phyloP scores from a whole-genome alignment of 2,329 filamentous ascomycete species.

The Podosphaera xanthii region DNA sequence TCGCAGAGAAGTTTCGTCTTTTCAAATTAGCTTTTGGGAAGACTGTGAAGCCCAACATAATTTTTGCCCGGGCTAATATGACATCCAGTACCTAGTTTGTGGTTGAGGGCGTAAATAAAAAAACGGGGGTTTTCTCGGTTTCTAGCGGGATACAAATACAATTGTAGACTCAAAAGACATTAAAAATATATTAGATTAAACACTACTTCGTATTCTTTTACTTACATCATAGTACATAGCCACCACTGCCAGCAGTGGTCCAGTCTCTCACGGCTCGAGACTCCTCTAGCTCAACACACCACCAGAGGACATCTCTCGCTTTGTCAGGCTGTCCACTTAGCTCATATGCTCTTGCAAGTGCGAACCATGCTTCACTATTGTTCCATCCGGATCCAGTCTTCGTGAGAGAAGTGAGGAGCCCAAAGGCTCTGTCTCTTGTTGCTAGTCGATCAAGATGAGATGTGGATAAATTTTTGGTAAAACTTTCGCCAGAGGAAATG shows the following conservation, averaged over 20 bases:
- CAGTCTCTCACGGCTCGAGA: constrained; percentile 57
- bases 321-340: constrained; percentile 66
- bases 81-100: no score
- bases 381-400: constrained; percentile 81
- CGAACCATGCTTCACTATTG: constrained; percentile 78
- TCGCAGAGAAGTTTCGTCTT: no score
- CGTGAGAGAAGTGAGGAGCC: constrained; percentile 58
- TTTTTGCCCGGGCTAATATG: no score
- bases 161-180: no score
- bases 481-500: constrained; percentile 3
- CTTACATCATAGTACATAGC: constrained; percentile 17
- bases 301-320: constrained; percentile 86
- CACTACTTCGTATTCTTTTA: no score
- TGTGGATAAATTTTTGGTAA: constrained; percentile 9
- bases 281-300: constrained; percentile 91
- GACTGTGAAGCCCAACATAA: no score
- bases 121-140: no score
- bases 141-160: no score
- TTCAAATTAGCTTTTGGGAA: no score
- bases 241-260: constrained; percentile 43
- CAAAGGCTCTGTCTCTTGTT: constrained; percentile 71
- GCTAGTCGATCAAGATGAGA: constrained; percentile 46
- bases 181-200: no score
- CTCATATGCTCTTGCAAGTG: constrained; percentile 69
- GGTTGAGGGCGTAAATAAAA: no score